Conservation (phyloP, 2,329 filamentous ascomycete species). For the Rugonectria rugulosa region DNA sequence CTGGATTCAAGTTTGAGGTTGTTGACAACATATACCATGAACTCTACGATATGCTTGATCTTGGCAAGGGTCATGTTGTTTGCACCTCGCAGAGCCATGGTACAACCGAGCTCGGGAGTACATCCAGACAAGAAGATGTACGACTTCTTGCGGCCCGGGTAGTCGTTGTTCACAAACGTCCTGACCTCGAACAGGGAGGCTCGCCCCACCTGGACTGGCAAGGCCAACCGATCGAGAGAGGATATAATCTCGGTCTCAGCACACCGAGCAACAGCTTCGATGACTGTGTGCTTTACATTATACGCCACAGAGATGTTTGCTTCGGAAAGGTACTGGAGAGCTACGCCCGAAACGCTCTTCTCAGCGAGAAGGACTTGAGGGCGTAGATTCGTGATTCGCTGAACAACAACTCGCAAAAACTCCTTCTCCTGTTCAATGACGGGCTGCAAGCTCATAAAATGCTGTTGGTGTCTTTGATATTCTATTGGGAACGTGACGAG, state of each 20-base stretch:
- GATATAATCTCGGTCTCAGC: slow-evolving; percentile 93
- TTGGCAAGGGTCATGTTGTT: slow-evolving; percentile 74
- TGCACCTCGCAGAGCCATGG: slow-evolving; percentile 87
- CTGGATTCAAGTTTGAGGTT: slow-evolving; percentile 96
- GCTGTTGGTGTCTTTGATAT: slow-evolving; percentile 84
- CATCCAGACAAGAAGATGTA: slow-evolving; percentile 96
- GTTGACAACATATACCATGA: slow-evolving; percentile 99
- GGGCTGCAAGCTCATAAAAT: slow-evolving; percentile 98
- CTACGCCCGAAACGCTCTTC: slow-evolving; percentile 89
- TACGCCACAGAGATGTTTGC: slow-evolving; percentile 93
- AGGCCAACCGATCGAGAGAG: slow-evolving; percentile 89
- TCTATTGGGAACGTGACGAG: slow-evolving; percentile 96
- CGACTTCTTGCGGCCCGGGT: slow-evolving; percentile 82
- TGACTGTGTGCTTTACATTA: slow-evolving; percentile 95
- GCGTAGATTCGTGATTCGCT: slow-evolving; percentile 83
- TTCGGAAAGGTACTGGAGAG: slow-evolving; percentile 85
- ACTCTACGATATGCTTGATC: slow-evolving; percentile 94
- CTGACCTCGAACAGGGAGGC: slow-evolving; percentile 93
- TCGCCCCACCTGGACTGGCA: slow-evolving; percentile 75
- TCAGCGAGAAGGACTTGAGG: slow-evolving; percentile 92
- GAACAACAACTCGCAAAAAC: slow-evolving; percentile 89
- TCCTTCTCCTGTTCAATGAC: slow-evolving; percentile 97
- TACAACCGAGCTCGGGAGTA: slow-evolving; percentile 88
- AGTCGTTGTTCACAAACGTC: slow-evolving; percentile 84
- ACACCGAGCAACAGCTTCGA: slow-evolving; percentile 92